Percentiles rank a stretch among this genome's conserved stretches.
phyloP scores from a whole-genome alignment of 768 basidiomycete species.

The Agaricus subrufescens region DNA sequence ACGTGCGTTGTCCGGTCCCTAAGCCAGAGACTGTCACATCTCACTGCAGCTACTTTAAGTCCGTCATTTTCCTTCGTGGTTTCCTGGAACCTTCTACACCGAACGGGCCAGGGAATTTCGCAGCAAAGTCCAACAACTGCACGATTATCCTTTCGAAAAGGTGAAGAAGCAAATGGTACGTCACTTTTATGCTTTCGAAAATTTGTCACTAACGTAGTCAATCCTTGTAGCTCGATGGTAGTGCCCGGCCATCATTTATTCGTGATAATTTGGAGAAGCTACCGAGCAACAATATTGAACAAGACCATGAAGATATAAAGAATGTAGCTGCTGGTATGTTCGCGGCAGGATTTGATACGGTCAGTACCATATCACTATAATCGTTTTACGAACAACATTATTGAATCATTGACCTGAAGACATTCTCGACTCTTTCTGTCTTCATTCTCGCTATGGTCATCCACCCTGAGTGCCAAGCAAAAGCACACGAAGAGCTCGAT shows the following conservation, averaged over 20 bases:
- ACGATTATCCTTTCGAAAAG: conserved; percentile 9
- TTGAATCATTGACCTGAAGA: conserved; percentile 17
- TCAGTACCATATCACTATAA: not conserved
- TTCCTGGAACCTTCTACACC: conserved; percentile 1
- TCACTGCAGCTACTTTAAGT: not conserved
- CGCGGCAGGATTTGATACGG: conserved; percentile 1
- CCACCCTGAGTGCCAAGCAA: conserved; percentile 28
- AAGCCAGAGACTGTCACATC: not conserved
- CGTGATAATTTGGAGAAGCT: conserved; percentile 46
- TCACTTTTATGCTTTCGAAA: not conserved
- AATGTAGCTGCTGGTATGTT: not conserved
- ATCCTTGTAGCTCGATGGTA: conserved; percentile 17
- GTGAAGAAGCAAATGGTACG: conserved; percentile 8
- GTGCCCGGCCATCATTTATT: conserved; percentile 34
- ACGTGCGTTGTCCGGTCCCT: not conserved
- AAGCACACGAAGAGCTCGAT: conserved; percentile 39
- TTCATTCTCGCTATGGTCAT: conserved; percentile 36
- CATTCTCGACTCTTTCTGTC: conserved; percentile 21
- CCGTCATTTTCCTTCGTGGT: conserved; percentile 2
- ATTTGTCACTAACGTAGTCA: not conserved
- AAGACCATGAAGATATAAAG: not conserved
- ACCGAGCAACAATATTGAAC: not conserved
- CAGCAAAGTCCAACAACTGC: not conserved
- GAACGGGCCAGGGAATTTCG: not conserved
- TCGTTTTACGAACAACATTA: not conserved